A percentile compares a stretch with the other conserved stretches of the same genome.
These are phyloP conservation scores for Lumnitzera littorea DNA, from an alignment of 345 rosid species.

Conservation along the genomic window DNA sequence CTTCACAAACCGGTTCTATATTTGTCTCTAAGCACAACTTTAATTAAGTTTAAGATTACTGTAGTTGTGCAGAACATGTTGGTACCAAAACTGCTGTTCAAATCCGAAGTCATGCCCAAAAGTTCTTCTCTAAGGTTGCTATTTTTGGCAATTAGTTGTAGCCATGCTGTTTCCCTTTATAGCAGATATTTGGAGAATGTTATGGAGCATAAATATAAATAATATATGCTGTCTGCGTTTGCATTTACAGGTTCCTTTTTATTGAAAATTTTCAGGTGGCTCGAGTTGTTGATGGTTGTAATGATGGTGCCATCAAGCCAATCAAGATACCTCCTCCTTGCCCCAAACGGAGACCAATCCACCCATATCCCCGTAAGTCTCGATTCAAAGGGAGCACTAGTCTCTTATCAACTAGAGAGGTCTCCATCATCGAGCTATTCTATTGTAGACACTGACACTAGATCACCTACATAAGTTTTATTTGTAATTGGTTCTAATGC, in stretches of 20 bases:
- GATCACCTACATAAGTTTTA: slow-evolving; percentile 1
- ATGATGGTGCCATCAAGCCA: not conserved
- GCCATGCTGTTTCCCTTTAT: no score
- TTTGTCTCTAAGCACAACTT: no score
- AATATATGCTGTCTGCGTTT: no score
- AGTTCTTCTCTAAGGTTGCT: slow-evolving; percentile 8
- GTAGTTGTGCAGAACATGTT: slow-evolving; percentile 4
- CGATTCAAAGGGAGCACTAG: not conserved
- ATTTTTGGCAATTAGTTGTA: not conserved
- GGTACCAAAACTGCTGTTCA: slow-evolving; percentile 12
- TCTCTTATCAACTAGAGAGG: not conserved
- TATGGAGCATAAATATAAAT: no score
- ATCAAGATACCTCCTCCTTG: slow-evolving; percentile 7
- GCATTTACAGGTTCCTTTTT: no score
- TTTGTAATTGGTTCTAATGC: not conserved
- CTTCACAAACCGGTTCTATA: not conserved
- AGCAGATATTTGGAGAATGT: no score
- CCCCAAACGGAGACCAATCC: slow-evolving; percentile 6
- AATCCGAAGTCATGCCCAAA: slow-evolving; percentile 11
- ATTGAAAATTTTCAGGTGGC: no score
- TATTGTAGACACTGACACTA: not conserved
- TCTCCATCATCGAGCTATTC: no score
- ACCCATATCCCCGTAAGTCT: slow-evolving; percentile 9
- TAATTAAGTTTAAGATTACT: not conserved
- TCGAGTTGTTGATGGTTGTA: no score